Evolutionary conservation across 768 basidiomycete species (phyloP).

Genomic region (Pilatotrama ljubarskyi): DNA sequence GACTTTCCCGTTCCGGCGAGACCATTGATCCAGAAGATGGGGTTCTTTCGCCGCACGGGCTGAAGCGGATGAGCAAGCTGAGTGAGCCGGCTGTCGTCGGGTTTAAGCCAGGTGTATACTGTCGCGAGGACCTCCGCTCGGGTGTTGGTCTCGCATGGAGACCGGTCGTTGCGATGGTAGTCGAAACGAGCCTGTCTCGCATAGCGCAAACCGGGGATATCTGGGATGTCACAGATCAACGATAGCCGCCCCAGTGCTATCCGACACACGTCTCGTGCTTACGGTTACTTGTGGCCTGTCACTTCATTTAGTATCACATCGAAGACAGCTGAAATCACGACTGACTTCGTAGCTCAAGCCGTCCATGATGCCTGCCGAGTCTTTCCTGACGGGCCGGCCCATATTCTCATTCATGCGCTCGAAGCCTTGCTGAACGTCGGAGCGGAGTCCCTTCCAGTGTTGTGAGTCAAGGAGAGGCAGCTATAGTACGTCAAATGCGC

Average conservation of each 20-base stretch:
- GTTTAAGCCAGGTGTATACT: background rate
- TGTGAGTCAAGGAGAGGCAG: background rate
- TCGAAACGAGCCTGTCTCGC: background rate
- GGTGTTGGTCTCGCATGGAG: background rate
- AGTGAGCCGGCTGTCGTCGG: background rate
- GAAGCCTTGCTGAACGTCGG: background rate
- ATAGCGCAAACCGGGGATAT: background rate
- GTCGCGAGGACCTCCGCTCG: background rate
- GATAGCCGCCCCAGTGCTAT: background rate
- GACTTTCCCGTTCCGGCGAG: constrained; percentile 19
- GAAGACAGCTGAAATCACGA: background rate
- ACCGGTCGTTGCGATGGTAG: background rate
- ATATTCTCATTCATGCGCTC: no score
- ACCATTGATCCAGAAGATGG: constrained; percentile 18
- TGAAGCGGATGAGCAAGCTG: background rate
- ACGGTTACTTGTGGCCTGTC: background rate
- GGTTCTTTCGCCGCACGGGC: background rate
- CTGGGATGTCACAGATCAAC: background rate
- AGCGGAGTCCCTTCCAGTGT: background rate
- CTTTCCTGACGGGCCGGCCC: no score
- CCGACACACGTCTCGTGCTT: background rate
- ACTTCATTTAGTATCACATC: background rate
- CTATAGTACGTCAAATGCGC: background rate
- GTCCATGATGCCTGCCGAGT: no score
- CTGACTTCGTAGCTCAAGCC: no score